A percentile compares a stretch with the other conserved stretches of the same genome.
phyloP scores from a whole-genome alignment of 2,329 filamentous ascomycete genomes.

The Mycosphaerella sp. region DNA sequence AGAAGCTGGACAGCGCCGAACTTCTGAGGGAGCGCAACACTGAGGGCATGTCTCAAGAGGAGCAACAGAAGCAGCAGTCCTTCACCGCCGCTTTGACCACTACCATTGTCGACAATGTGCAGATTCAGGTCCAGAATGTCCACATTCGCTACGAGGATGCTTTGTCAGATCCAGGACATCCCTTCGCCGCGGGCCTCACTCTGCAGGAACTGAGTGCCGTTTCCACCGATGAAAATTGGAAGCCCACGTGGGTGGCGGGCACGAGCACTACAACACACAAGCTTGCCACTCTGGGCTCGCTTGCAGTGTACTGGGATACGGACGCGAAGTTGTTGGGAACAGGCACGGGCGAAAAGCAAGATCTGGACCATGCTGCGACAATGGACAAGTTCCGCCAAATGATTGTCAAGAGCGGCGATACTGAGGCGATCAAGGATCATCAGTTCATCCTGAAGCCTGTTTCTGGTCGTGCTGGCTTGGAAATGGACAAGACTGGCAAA shows the following conservation, averaged over 20 bases:
- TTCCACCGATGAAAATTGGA: constrained; percentile 92
- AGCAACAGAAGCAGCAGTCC: constrained; percentile 95
- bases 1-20: constrained; percentile 95
- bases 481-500: constrained; percentile 88
- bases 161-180: constrained; percentile 88
- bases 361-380: constrained; percentile 67
- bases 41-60: constrained; percentile 90
- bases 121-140: constrained; percentile 97
- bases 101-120: constrained; percentile 96
- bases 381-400: constrained; percentile 69
- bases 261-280: constrained; percentile 81
- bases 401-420: constrained; percentile 63
- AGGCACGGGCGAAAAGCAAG: constrained; percentile 64
- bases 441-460: constrained; percentile 97
- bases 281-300: constrained; percentile 77
- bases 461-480: constrained; percentile 87
- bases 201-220: constrained; percentile 95
- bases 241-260: constrained; percentile 90
- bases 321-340: constrained; percentile 78
- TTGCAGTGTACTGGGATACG: constrained; percentile 98
- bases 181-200: constrained; percentile 86
- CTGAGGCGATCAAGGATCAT: constrained; percentile 53
- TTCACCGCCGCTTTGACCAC: constrained; percentile 93
- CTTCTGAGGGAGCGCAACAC: constrained; percentile 83
- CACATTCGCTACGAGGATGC: constrained; percentile 98